Conservation (phyloP, 2,329 filamentous ascomycete genomes). For the Microascus cirrosus region DNA sequence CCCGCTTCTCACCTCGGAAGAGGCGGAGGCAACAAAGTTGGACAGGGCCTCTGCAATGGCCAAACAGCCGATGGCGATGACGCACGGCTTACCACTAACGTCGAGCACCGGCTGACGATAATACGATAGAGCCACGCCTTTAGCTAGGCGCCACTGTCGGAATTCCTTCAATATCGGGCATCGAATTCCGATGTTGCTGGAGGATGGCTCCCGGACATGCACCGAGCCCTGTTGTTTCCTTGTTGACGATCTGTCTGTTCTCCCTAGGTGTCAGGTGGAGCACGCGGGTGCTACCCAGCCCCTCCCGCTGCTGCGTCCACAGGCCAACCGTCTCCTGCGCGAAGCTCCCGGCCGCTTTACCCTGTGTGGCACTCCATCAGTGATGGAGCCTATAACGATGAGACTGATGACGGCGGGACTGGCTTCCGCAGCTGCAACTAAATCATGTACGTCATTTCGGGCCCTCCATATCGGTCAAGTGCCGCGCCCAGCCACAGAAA, state of each 20-base stretch:
- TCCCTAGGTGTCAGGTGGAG: background rate
- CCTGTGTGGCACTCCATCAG: background rate
- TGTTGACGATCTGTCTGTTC: background rate
- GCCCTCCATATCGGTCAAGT: background rate
- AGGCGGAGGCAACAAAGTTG: background rate
- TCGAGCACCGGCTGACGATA: background rate
- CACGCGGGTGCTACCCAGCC: background rate
- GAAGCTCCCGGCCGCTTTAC: background rate
- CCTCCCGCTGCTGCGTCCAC: background rate
- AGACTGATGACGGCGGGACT: background rate
- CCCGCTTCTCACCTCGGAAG: background rate
- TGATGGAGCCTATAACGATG: background rate
- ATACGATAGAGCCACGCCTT: background rate
- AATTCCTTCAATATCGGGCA: background rate
- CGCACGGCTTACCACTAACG: background rate
- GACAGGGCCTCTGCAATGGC: background rate
- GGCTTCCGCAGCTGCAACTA: background rate
- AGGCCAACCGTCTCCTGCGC: background rate
- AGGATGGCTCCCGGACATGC: background rate
- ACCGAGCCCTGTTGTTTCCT: background rate
- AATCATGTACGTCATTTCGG: background rate
- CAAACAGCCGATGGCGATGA: background rate
- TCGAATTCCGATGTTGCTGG: background rate
- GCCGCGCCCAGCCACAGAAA: background rate
- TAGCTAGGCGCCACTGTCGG: background rate